These are phyloP conservation scores for Claviceps arundinis DNA, from an alignment of 2,329 filamentous ascomycete species.

Conservation along the genomic window DNA sequence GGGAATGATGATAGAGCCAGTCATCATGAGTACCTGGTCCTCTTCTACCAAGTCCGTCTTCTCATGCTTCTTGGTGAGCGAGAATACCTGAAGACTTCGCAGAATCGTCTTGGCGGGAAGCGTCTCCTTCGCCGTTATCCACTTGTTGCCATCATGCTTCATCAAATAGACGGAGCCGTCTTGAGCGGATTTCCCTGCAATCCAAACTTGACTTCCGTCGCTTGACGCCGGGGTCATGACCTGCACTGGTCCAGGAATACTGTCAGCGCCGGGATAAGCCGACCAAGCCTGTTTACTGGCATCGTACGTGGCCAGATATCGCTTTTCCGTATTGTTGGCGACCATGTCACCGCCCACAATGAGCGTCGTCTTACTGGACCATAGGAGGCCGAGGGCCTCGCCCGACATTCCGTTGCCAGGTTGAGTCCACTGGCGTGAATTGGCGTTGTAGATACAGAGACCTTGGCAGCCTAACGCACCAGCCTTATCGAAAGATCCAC, in stretches of 20 bases:
- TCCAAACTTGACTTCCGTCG: slow-evolving; percentile 66
- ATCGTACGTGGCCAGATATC: slow-evolving; percentile 62
- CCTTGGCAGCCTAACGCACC: slow-evolving; percentile 71
- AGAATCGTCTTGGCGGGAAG: slow-evolving; percentile 57
- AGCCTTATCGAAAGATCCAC: slow-evolving; percentile 70
- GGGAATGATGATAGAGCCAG: slow-evolving; percentile 67
- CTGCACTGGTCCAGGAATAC: slow-evolving; percentile 68
- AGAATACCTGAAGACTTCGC: slow-evolving; percentile 69
- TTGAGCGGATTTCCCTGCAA: slow-evolving; percentile 51
- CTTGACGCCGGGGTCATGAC: slow-evolving; percentile 61
- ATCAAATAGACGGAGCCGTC: slow-evolving; percentile 65
- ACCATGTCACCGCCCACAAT: slow-evolving; percentile 67
- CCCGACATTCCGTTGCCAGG: slow-evolving; percentile 63
- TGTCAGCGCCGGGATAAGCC: slow-evolving; percentile 43
- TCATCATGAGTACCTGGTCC: slow-evolving; percentile 64
- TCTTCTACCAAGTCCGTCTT: slow-evolving; percentile 48
- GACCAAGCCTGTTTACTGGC: slow-evolving; percentile 54
- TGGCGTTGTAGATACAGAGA: slow-evolving; percentile 67
- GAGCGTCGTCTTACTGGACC: slow-evolving; percentile 59
- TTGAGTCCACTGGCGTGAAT: slow-evolving; percentile 62
- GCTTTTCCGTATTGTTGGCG: slow-evolving; percentile 46
- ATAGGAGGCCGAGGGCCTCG: slow-evolving; percentile 57
- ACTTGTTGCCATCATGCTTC: slow-evolving; percentile 64
- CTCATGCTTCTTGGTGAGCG: slow-evolving; percentile 54
- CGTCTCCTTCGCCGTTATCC: slow-evolving; percentile 49